Base-by-base conservation (phyloP, 2,329 filamentous ascomycete species). In the Claviceps capensis region DNA sequence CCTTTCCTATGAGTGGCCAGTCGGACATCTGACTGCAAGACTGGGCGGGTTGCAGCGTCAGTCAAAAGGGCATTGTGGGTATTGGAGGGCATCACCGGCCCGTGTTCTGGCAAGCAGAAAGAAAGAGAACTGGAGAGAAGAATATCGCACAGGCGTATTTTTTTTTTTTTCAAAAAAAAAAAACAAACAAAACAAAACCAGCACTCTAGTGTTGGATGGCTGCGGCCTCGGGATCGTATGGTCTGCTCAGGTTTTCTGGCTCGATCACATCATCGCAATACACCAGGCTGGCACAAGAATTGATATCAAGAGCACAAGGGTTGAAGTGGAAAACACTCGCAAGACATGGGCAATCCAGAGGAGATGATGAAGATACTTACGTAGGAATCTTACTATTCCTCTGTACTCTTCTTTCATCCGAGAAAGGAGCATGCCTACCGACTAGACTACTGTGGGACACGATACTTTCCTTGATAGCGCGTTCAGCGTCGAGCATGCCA, bases 401-500 rank as follows among this genome's bases (percentile, higher is more conserved):
- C 36, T 53, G 43, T 45, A 50, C 22, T 53, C 26, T 53, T 37
- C 47, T 19, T 41, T 53, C 53, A 51, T 56, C 62, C 56, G 61
- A 59, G 62, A 62, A 63, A 61, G 61, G 60, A 59, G 58, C 57
- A 56, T 58, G 56, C 56, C 60, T 56, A 57, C 58, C 58, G 51
- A 53, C 57, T 63, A 64, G 64, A 58, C 64, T 53, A 59, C 60
- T 61, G 57, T 59, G 60, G 60, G 60, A 61, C 61, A 57, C 60
- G 59, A 49, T 58, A 57, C 54, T 61, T 63, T 70, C 67, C 67
- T 70, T 62, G 62, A 69, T 74, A 75, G 71, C 70, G 67, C 66
- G 72, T 65, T 69, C 66, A 66, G 67, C 68, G 64, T 56, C 66
- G 34, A 50, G 34, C 14, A 36, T 40, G 16, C 40, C 17, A 19